Evolutionary conservation across 257 asterid species (phyloP), one percentile per base, ranked within the genome.

Genomic region (Handroanthus guayacan): DNA sequence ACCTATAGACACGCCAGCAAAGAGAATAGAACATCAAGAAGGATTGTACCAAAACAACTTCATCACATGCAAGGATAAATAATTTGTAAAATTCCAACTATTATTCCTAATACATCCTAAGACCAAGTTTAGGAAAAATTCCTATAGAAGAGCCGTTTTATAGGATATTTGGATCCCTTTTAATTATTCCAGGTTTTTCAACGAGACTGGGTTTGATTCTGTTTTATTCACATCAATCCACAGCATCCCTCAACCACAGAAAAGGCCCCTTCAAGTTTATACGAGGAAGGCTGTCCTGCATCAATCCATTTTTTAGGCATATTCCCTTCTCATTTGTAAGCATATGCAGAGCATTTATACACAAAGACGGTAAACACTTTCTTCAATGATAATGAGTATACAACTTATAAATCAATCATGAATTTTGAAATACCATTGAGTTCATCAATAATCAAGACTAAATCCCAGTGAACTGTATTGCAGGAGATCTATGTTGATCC

Each of bases 181-280:
- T 71, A 4, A 45, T 41, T 17, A 48, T 41, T 56, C 54, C 4
- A 71, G 39, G 62, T 38, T 58, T 41, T 12, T 62, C 69, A 43
- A 58, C 60, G 12, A 41, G 25, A 71, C 55, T 14, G 37, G 52
- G 39, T 41, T 58, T 57, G 14, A 18, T 51, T 57, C 75, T 17
- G 58, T 11, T 60, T 20, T 48, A 39, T 36, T 63, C 5, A 63
- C 44, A 51, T 38, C 37, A 52, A 55, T 50, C 20, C 2, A 47
- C n/a, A n/a, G 55, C 67, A 25, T 52, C 62, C 51, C 39, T 45
- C 74, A 75, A 55, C 68, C 62, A 75, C 61, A 36, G 12, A 67
- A 38, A 39, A 16, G 48, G 10, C 1, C 62, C 31, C 31, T 25
- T 25, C 11, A 62, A 62, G 68, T 25, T 25, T 25, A 25, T 25